Evolutionary conservation across 2,329 filamentous ascomycete species (phyloP), one percentile per base, ranked within the genome.

Genomic region (Tolypocladium endophyticum): DNA sequence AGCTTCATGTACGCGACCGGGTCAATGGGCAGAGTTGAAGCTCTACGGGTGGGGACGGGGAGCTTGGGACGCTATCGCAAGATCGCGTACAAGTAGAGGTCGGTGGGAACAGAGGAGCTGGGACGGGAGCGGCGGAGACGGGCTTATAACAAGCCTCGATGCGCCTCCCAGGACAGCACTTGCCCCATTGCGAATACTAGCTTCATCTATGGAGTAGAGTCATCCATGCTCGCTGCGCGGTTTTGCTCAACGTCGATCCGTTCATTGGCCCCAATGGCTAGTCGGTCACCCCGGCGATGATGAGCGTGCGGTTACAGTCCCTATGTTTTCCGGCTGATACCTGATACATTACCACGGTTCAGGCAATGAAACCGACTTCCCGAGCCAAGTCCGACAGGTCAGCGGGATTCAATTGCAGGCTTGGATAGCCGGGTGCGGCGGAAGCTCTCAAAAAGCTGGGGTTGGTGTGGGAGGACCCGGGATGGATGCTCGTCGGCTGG

Each of bases 1-100:
- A 69, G 62, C 66, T 68, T 71, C 69, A 72, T 69, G 38, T n/a
- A n/a, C n/a, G 52, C 61, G 55, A 33, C n/a, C 16, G 8, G n/a
- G 45, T 30, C 45, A 20, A 50, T 28, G 45, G 25, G 45, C 23
- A 6, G 25, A 7, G 8, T 6, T 16, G 14, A 25, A 18, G 25
- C 25, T 53, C 30, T n/a, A 20, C 28, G 4, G 50, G 28, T n/a
- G 9, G 18, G 18, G 25, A 50, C 25, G 14, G 14, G 25, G 14
- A 50, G 25, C 50, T 35, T 8, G 50, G 16, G 28, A n/a, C n/a
- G 47, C 50, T 14, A 3, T 53, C 50, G 12, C 50, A 7, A 11
- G 30, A 33, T 35, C 18, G 50, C 18, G 11, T 9, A 53, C 28
- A 53, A 18, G 28, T 9, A 53, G 50, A 53, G 28, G 28, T n/a